Evolutionary conservation across 2,329 filamentous ascomycete genomes (phyloP), one percentile per base, ranked within the genome.

Genomic region (Magnaporthales sp.): DNA sequence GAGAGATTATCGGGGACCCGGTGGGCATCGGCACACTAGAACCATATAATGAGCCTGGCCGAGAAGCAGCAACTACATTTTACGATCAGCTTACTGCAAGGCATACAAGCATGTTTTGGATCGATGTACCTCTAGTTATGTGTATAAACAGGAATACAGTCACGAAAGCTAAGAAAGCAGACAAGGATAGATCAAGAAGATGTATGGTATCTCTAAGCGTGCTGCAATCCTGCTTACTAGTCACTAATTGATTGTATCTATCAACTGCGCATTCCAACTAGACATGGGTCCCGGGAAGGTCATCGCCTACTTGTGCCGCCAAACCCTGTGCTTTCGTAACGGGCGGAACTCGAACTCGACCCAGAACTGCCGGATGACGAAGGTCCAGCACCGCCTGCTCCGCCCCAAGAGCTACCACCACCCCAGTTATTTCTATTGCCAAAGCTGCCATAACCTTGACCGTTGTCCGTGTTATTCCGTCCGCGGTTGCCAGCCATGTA

Each of bases 251-350:
- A 63, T 63, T 7, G 38, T 26, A 38, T 38, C 26, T 15, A 38
- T 38, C 19, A 8, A 11, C 19, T 27, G 24, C 3, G 1, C 19
- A 27, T 19, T 61, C 56, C 15, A 9, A 13, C 6, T 26, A 27
- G 4, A 61, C 1, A 19, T 30, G 11, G 15, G 0, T 32, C 63
- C 27, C 11, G 64, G 30, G 27, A 26, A 68, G 30, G 72, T 73
- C 66, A 89, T 71, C 86, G 81, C 67, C 87, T 80, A 67, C 80
- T 85, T 0, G 90, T 92, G 9, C 87, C 89, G 9, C 90, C 90
- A 73, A 91, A 92, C 0, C 90, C 90, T 0, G 89, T 92, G 71
- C 88, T 91, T 71, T 89, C 84, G 71, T 89, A 83, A 66, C 85
- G 83, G 15, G 82, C 79, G 8, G 75, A 74, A 0, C 80, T 72